phyloP scores from a whole-genome alignment of 345 rosid species.

The Pelargonium nanum region DNA sequence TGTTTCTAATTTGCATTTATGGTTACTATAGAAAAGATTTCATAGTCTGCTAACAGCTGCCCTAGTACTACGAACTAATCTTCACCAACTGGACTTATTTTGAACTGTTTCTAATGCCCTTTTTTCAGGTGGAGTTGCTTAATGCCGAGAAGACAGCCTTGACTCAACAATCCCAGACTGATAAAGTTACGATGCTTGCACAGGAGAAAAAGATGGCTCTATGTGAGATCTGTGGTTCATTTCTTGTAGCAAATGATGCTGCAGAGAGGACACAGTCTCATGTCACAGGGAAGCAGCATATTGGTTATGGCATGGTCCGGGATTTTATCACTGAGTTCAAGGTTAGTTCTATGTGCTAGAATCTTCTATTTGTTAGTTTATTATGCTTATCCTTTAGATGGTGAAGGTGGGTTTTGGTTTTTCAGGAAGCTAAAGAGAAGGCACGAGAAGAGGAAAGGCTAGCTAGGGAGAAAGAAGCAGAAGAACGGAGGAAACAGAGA shows the following conservation, averaged over 20 bases:
- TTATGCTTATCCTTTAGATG: slow-evolving; percentile 1
- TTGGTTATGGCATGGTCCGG: slow-evolving; percentile 95
- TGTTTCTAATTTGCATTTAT: background rate
- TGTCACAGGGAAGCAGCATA: slow-evolving; percentile 90
- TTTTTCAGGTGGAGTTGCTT: slow-evolving; percentile 71
- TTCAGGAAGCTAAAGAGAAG: slow-evolving; percentile 75
- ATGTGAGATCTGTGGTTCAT: slow-evolving; percentile 97
- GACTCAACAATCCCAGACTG: slow-evolving; percentile 61
- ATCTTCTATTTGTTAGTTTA: slow-evolving; percentile 7
- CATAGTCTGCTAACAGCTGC: background rate
- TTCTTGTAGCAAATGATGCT: slow-evolving; percentile 93
- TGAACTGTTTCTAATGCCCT: background rate
- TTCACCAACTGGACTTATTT: background rate
- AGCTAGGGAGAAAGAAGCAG: slow-evolving; percentile 76
- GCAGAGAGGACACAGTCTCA: slow-evolving; percentile 96
- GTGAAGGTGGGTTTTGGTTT: slow-evolving; percentile 12
- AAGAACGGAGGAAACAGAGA: slow-evolving; percentile 58
- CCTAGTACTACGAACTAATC: background rate
- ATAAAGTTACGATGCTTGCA: slow-evolving; percentile 58
- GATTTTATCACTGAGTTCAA: slow-evolving; percentile 74
- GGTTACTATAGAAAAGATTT: background rate
- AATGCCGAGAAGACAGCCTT: slow-evolving; percentile 60
- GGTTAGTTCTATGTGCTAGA: slow-evolving; percentile 26
- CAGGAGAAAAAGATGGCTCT: slow-evolving; percentile 98
- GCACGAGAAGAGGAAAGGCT: slow-evolving; percentile 73